These are phyloP conservation scores for Puccinia hordei DNA, from an alignment of 1,284 basidiomycete species.

Conservation along the genomic window DNA sequence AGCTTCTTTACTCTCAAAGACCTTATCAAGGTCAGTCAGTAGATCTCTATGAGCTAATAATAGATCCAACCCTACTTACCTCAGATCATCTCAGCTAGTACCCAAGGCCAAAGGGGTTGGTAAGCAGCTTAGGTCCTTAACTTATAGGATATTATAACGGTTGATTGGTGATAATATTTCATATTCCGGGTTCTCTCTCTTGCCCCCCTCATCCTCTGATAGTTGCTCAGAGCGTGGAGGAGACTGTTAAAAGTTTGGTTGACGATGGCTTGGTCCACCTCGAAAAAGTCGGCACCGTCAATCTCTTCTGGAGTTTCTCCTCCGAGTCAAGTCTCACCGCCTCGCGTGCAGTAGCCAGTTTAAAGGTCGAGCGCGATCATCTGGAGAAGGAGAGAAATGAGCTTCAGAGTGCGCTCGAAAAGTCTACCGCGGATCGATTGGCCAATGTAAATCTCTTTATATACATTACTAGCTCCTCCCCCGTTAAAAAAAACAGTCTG, in stretches of 20 bases:
- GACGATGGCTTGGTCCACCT: constrained; percentile 42
- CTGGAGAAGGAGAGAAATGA: constrained; percentile 4
- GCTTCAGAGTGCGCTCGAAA: constrained; percentile 16
- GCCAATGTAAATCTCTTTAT: constrained; percentile 8
- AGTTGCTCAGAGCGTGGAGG: constrained; percentile 50
- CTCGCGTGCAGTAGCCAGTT: background rate
- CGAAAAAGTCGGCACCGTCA: constrained; percentile 47
- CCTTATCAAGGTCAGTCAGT: constrained; percentile 35
- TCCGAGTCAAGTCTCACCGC: constrained; percentile 20
- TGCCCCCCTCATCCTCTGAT: background rate
- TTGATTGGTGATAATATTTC: background rate
- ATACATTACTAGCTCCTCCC: background rate
- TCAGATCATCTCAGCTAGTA: constrained; percentile 22
- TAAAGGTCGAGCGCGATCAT: background rate
- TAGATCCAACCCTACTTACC: no score
- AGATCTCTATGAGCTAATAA: no score
- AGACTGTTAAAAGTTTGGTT: constrained; percentile 44
- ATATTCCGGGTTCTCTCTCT: background rate
- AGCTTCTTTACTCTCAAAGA: constrained; percentile 46
- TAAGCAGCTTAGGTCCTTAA: background rate
- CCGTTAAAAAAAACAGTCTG: no score
- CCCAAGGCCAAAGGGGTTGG: constrained; percentile 49
- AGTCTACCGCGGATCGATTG: constrained; percentile 10
- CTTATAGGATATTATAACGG: no score
- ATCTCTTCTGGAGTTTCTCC: constrained; percentile 48